These are phyloP conservation scores for Rhipidocladum racemiflorum DNA, from an alignment of 176 grass and related monocot species.

Conservation along the genomic window DNA sequence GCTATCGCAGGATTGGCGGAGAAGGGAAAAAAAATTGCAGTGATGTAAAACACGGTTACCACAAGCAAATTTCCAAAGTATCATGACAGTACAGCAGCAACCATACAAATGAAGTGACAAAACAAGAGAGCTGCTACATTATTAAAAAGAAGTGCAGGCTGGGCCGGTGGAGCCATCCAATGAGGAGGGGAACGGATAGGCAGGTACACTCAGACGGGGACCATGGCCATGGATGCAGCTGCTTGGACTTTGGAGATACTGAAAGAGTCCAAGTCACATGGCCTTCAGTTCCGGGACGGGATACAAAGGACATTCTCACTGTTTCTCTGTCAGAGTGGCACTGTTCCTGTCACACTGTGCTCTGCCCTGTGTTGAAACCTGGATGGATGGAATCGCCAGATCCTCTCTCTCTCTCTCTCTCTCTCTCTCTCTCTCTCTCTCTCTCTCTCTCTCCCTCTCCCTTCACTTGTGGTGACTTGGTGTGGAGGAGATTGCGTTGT, in stretches of 20 bases:
- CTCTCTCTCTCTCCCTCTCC: too few species aligned
- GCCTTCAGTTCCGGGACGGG: neutral
- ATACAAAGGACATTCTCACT: constrained; percentile 21
- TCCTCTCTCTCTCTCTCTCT: neutral
- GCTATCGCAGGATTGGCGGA: neutral
- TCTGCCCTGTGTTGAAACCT: neutral
- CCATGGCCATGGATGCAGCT: neutral
- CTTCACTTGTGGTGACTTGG: too few species aligned
- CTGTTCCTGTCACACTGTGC: neutral
- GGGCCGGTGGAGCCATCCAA: constrained; percentile 20
- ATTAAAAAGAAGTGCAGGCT: constrained; percentile 8
- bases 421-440: too few species aligned
- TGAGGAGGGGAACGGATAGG: constrained; percentile 22
- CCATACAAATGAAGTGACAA: constrained; percentile 22
- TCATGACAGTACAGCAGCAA: constrained; percentile 22
- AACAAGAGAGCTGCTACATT: neutral
- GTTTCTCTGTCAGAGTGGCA: neutral
- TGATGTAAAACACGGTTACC: neutral
- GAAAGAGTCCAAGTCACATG: constrained; percentile 27
- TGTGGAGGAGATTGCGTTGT: neutral
- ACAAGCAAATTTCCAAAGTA: neutral
- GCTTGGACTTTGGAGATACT: neutral
- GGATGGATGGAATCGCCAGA: neutral
- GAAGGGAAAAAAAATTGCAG: too few species aligned
- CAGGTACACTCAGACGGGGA: neutral